Evolutionary conservation across 2,329 filamentous ascomycete species (phyloP).

Genomic region (Clonostachys solani): DNA sequence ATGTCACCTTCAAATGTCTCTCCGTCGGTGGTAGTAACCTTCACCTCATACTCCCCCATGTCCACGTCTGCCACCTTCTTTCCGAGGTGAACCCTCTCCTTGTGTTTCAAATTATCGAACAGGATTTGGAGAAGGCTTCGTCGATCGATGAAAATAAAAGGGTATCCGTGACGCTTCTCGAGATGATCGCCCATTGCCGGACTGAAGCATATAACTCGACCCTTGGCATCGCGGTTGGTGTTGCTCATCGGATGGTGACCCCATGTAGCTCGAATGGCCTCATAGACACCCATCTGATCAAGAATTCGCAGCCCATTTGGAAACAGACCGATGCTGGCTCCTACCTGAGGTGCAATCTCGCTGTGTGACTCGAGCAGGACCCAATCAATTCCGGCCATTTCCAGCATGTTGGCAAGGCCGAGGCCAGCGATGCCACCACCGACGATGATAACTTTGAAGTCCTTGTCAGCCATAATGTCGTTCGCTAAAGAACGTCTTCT

Average conservation of each 20-base stretch:
- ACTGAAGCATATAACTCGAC: slow-evolving; percentile 39
- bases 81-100: slow-evolving; percentile 32
- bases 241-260: slow-evolving; percentile 49
- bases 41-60: slow-evolving; percentile 29
- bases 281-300: slow-evolving; percentile 42
- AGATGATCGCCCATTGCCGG: slow-evolving; percentile 40
- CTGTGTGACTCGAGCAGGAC: slow-evolving; percentile 47
- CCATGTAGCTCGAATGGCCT: slow-evolving; percentile 33
- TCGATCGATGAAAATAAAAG: slow-evolving; percentile 38
- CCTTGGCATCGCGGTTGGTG: slow-evolving; percentile 16
- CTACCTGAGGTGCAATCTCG: slow-evolving; percentile 35
- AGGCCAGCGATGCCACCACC: slow-evolving; percentile 41
- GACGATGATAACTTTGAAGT: slow-evolving; percentile 17
- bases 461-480: too few relatives aligned
- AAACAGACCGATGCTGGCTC: slow-evolving; percentile 55
- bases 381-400: slow-evolving; percentile 41
- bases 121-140: slow-evolving; percentile 7
- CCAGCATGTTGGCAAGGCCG: slow-evolving; percentile 47
- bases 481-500: too few relatives aligned
- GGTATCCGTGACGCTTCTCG: slow-evolving; percentile 40
- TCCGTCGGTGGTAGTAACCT: slow-evolving; percentile 26
- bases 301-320: slow-evolving; percentile 54
- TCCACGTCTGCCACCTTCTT: slow-evolving; percentile 34
- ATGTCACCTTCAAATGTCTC: slow-evolving; percentile 26
- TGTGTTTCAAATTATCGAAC: slow-evolving; percentile 24